These are phyloP conservation scores for Closterium sp. DNA, from an alignment of 139 green algal genomes.

Conservation along the genomic window DNA sequence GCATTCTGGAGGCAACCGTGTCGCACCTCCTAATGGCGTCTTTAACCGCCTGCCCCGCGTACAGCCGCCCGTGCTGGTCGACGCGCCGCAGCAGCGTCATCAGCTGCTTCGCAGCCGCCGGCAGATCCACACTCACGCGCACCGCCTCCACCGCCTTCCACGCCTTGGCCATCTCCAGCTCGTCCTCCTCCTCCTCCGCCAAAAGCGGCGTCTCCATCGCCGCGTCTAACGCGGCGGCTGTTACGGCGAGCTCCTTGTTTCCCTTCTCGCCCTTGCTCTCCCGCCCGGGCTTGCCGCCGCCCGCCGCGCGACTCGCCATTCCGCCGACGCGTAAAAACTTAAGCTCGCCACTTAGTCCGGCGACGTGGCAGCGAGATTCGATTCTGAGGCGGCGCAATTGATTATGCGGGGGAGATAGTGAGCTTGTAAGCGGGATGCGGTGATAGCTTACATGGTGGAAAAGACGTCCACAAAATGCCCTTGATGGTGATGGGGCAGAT, in stretches of 20 bases:
- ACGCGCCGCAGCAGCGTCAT: not conserved
- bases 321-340: no score
- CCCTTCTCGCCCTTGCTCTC: not conserved
- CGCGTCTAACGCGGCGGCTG: not conserved
- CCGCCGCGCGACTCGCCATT: not conserved
- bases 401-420: not conserved
- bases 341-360: no score
- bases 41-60: not conserved
- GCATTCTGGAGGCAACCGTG: not conserved
- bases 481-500: no score
- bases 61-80: not conserved
- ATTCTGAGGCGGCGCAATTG: not conserved
- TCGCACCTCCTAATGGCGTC: slow-evolving; percentile 1
- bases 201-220: slow-evolving; percentile 1
- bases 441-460: not conserved
- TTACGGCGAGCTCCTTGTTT: not conserved
- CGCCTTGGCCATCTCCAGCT: slow-evolving; percentile 4
- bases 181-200: slow-evolving; percentile 2
- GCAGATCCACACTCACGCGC: not conserved
- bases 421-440: not conserved
- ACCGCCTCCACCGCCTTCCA: slow-evolving; percentile 7
- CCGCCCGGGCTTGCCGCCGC: not conserved
- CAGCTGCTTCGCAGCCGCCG: not conserved
- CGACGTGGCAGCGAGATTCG: not conserved
- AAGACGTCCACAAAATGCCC: no score